Evolutionary conservation across 164 flowering plant species (phyloP).

Genomic region (Akebia trifoliata): DNA sequence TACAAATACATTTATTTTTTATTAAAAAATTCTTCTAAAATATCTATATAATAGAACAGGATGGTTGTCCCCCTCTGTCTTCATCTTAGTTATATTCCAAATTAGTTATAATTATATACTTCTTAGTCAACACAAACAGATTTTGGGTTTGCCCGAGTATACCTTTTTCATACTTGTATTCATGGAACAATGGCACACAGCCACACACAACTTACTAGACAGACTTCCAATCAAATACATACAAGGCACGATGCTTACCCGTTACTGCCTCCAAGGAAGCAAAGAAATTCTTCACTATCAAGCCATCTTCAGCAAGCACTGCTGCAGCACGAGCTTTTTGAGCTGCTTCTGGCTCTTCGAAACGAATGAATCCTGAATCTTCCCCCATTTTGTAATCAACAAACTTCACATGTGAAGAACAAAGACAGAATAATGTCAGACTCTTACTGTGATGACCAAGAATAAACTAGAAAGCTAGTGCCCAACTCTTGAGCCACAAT

Average conservation of each 20-base stretch:
- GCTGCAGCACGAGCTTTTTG: slow-evolving; percentile 96
- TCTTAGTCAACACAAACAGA: too few species aligned
- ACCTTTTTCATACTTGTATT: too few species aligned
- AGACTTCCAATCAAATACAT: background rate
- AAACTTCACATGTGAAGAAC: slow-evolving; percentile 35
- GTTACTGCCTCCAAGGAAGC: slow-evolving; percentile 72
- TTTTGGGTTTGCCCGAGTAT: too few species aligned
- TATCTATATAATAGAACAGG: too few species aligned
- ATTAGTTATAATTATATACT: too few species aligned
- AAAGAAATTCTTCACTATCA: slow-evolving; percentile 63
- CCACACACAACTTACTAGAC: background rate
- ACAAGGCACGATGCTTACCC: slow-evolving; percentile 36
- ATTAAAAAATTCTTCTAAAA: too few species aligned
- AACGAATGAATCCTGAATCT: slow-evolving; percentile 76
- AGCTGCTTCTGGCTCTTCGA: slow-evolving; percentile 70
- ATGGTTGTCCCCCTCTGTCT: too few species aligned
- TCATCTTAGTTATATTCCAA: too few species aligned
- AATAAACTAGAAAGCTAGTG: background rate
- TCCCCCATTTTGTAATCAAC: slow-evolving; percentile 77
- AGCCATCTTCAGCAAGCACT: slow-evolving; percentile 65
- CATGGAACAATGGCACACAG: background rate
- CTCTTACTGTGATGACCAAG: background rate
- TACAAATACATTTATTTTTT: too few species aligned
- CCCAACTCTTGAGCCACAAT: background rate
- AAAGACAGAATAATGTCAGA: slow-evolving; percentile 6